These are phyloP conservation scores for Adansonia rubrostipa DNA, from an alignment of 441 rosid genomes.

Conservation along the genomic window DNA sequence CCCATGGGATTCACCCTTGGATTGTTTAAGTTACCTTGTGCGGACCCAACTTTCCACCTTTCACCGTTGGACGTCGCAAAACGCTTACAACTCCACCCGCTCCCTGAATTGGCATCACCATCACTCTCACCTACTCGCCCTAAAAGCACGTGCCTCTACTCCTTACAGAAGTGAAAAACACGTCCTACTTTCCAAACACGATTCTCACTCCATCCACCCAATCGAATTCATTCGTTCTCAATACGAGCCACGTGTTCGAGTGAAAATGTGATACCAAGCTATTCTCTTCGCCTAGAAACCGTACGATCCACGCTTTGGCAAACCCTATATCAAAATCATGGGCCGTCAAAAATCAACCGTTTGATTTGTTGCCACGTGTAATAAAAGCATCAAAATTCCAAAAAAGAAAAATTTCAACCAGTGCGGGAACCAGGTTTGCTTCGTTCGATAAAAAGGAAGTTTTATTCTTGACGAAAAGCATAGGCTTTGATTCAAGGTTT, in stretches of 20 bases:
- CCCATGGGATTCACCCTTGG: constrained; percentile 15
- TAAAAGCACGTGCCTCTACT: not conserved
- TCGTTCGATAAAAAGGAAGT: not conserved
- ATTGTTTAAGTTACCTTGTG: not conserved
- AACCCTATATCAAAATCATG: not conserved
- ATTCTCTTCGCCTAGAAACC: not conserved
- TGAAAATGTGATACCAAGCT: not conserved
- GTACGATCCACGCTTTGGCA: not conserved
- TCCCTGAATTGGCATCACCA: not conserved
- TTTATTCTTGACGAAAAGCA: not conserved
- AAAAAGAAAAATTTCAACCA: not conserved
- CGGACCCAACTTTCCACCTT: constrained; percentile 6
- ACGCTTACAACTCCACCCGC: not conserved
- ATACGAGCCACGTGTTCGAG: not conserved
- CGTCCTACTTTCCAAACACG: not conserved
- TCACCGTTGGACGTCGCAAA: not conserved
- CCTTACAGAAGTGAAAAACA: not conserved
- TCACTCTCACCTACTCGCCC: not conserved
- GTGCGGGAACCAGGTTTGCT: constrained; percentile 8
- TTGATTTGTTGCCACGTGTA: not conserved
- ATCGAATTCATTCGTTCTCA: not conserved
- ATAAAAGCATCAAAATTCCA: not conserved
- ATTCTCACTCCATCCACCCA: not conserved
- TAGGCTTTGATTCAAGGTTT: constrained; percentile 11
- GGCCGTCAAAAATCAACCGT: not conserved